Conservation (phyloP, 495 filamentous ascomycete species). For the Penicillium silybi region DNA sequence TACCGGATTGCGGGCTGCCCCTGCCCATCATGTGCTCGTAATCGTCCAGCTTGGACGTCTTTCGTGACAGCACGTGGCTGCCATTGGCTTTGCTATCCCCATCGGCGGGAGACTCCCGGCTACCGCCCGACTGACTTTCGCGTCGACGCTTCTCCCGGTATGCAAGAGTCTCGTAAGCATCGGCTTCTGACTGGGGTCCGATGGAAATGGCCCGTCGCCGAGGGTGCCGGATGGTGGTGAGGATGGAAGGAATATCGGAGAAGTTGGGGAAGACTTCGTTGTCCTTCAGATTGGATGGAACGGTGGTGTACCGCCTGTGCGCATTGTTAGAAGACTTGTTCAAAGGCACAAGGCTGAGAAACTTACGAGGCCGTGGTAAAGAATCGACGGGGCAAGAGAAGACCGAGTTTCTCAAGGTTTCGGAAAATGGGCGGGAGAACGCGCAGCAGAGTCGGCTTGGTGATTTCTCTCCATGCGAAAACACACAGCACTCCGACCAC, state of each 20-base stretch:
- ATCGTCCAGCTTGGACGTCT: conserved; percentile 48
- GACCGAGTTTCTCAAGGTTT: conserved; percentile 71
- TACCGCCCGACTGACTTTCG: conserved; percentile 57
- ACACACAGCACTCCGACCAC: conserved; percentile 75
- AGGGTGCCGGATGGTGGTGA: conserved; percentile 76
- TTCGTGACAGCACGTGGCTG: conserved; percentile 16
- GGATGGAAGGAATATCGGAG: conserved; percentile 73
- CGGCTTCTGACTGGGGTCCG: conserved; percentile 90
- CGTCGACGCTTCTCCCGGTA: conserved; percentile 78
- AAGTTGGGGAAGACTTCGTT: conserved; percentile 85
- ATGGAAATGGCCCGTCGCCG: conserved; percentile 79
- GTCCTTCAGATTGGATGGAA: conserved; percentile 71
- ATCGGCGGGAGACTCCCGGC: conserved; percentile 26
- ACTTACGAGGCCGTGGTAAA: conserved; percentile 80
- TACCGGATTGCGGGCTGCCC: conserved; percentile 34
- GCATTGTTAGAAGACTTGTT: background rate
- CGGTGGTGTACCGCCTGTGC: conserved; percentile 72
- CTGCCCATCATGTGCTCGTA: conserved; percentile 71
- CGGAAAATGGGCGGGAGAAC: conserved; percentile 83
- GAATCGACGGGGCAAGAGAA: conserved; percentile 77
- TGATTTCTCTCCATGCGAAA: conserved; percentile 82
- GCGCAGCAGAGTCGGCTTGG: conserved; percentile 76
- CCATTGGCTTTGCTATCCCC: conserved; percentile 16
- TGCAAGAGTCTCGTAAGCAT: conserved; percentile 94
- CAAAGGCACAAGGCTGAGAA: background rate